Evolutionary conservation across 2,329 filamentous ascomycete genomes (phyloP).

Genomic region (Reticulascus tulasneorum): DNA sequence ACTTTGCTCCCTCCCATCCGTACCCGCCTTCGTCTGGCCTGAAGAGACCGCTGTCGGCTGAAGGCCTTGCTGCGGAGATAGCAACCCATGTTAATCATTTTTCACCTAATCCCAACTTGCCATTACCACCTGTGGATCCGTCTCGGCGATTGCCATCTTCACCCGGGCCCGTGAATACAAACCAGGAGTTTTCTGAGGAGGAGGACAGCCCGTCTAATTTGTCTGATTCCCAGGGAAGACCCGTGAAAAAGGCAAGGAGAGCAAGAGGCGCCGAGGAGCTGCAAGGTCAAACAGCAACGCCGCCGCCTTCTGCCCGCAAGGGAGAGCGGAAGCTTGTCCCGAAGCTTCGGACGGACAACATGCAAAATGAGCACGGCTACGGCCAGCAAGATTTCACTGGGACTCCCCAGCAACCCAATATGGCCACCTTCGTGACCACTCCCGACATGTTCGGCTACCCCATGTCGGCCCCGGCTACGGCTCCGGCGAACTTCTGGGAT

Average conservation of each 20-base stretch:
- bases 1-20: conserved; percentile 33
- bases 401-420: conserved; percentile 44
- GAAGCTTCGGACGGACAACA: conserved; percentile 40
- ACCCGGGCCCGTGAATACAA: conserved; percentile 37
- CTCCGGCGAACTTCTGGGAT: conserved; percentile 55
- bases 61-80: conserved; percentile 45
- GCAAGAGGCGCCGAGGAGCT: conserved; percentile 32
- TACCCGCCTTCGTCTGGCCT: conserved; percentile 32
- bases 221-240: conserved; percentile 22
- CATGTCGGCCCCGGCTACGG: conserved; percentile 52
- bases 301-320: conserved; percentile 55
- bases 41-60: conserved; percentile 49
- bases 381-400: conserved; percentile 47
- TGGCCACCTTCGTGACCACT: conserved; percentile 42
- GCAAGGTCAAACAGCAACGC: conserved; percentile 52
- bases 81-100: conserved; percentile 61
- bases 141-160: conserved; percentile 57
- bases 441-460: conserved; percentile 58
- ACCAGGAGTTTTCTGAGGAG: conserved; percentile 26
- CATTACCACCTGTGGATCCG: conserved; percentile 57
- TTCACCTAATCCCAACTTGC: conserved; percentile 47
- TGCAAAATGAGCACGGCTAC: conserved; percentile 57
- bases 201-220: conserved; percentile 20
- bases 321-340: conserved; percentile 51
- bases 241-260: conserved; percentile 43